Evolutionary conservation across 2,329 filamentous ascomycete species (phyloP).

Genomic region (Exserohilum turcica): DNA sequence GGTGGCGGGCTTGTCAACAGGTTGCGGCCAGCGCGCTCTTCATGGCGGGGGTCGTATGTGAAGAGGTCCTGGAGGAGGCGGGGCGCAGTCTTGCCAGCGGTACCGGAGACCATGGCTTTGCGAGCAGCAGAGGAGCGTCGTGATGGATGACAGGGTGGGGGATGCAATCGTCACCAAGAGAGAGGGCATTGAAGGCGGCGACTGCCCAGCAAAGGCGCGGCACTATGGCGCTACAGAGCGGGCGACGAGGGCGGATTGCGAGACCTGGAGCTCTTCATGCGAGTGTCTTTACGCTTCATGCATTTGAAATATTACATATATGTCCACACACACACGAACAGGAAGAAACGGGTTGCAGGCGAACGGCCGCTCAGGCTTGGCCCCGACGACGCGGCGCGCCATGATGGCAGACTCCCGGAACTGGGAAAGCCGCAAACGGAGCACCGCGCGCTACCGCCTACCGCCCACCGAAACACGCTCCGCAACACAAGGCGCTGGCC

Average conservation of each 20-base stretch:
- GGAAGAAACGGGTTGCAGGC: background rate
- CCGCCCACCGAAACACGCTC: too few species aligned
- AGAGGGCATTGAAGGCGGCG: conserved; percentile 25
- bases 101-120: conserved; percentile 23
- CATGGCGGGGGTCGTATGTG: conserved; percentile 56
- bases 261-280: too few species aligned
- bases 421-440: too few species aligned
- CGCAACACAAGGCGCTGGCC: too few species aligned
- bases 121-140: conserved; percentile 1
- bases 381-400: conserved; percentile 12
- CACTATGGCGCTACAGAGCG: conserved; percentile 5
- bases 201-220: conserved; percentile 8
- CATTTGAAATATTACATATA: background rate
- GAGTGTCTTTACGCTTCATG: background rate
- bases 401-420: too few species aligned
- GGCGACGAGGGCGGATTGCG: background rate
- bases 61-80: conserved; percentile 58
- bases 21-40: conserved; percentile 55
- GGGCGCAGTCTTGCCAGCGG: conserved; percentile 57
- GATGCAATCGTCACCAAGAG: conserved; percentile 4
- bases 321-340: background rate
- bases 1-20: conserved; percentile 64
- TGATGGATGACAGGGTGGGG: background rate
- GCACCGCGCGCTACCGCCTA: too few species aligned
- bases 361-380: background rate